These are phyloP conservation scores for Leccinellum rugosiceps DNA, from an alignment of 768 basidiomycete species.

Conservation along the genomic window DNA sequence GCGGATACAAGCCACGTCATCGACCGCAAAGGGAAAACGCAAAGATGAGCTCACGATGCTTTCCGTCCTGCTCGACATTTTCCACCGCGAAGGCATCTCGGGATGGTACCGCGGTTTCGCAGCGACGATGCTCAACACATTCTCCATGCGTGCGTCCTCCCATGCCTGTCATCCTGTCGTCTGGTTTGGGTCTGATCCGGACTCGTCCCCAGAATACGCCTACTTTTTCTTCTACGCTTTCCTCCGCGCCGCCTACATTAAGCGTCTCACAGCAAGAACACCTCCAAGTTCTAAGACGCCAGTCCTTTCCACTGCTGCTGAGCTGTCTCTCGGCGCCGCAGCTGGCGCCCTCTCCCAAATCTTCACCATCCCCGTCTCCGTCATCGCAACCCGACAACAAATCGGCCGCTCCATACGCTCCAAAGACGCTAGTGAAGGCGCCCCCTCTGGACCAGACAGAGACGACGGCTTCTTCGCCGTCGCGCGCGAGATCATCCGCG, in stretches of 20 bases:
- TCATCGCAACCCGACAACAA: constrained; percentile 97
- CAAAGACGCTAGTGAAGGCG: neutral
- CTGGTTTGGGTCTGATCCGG: neutral
- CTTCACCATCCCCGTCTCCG: constrained; percentile 96
- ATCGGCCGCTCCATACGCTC: constrained; percentile 49
- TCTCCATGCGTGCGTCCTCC: constrained; percentile 78
- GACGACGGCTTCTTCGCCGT: constrained; percentile 80
- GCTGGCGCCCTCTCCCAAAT: constrained; percentile 96
- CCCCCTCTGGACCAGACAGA: neutral
- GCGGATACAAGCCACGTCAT: constrained; percentile 79
- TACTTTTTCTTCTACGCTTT: constrained; percentile 99
- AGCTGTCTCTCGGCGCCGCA: constrained; percentile 83
- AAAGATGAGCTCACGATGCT: constrained; percentile 54
- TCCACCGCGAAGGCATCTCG: constrained; percentile 73
- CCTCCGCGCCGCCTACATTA: constrained; percentile 80
- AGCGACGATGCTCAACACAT: constrained; percentile 97
- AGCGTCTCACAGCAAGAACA: constrained; percentile 57
- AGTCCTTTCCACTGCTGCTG: constrained; percentile 68
- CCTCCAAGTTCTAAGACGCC: constrained; percentile 60
- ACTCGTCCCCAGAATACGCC: constrained; percentile 74
- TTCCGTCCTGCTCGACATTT: constrained; percentile 62
- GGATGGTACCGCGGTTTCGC: constrained; percentile 91
- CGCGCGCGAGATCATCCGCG: constrained; percentile 80
- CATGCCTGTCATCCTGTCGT: neutral
- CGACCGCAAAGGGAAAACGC: constrained; percentile 50